Conservation (phyloP, 2,329 filamentous ascomycete species). For the Fusarium proliferatum region DNA sequence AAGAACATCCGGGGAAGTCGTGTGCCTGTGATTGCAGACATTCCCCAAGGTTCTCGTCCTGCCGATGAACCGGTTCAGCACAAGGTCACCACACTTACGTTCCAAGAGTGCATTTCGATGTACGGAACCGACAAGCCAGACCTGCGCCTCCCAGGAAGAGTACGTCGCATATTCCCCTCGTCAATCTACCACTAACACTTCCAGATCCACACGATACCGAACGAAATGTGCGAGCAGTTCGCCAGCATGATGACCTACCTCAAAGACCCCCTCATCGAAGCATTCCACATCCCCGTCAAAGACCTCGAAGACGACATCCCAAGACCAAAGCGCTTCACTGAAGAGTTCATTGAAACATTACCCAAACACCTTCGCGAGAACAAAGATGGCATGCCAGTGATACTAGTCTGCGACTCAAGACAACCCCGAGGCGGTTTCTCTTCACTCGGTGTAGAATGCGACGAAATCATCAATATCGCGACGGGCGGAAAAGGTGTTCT, state of each 20-base stretch:
- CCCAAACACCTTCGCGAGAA: constrained; percentile 73
- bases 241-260: constrained; percentile 80
- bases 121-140: constrained; percentile 97
- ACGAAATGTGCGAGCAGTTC: constrained; percentile 69
- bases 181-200: rapidly evolving
- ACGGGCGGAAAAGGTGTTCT: constrained; percentile 57
- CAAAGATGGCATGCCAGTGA: constrained; percentile 80
- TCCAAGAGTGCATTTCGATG: constrained; percentile 70
- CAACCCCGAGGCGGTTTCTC: constrained; percentile 82
- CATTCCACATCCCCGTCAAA: constrained; percentile 69
- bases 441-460: constrained; percentile 74
- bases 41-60: constrained; percentile 26
- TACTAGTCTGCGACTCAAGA: constrained; percentile 78
- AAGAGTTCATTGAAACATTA: constrained; percentile 74
- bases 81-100: constrained; percentile 50
- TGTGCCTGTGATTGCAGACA: constrained; percentile 48
- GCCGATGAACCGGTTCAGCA: constrained; percentile 44
- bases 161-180: constrained; percentile 49
- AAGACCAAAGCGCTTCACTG: constrained; percentile 71
- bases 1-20: constrained; percentile 62
- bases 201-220: constrained; percentile 73
- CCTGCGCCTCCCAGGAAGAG: constrained; percentile 76
- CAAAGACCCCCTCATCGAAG: constrained; percentile 76
- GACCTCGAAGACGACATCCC: constrained; percentile 61
- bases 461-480: constrained; percentile 61